Percentiles rank a stretch among this genome's conserved stretches.
phyloP scores from a whole-genome alignment of 208 protist genomes.

The Trypanosoma scelopori region DNA sequence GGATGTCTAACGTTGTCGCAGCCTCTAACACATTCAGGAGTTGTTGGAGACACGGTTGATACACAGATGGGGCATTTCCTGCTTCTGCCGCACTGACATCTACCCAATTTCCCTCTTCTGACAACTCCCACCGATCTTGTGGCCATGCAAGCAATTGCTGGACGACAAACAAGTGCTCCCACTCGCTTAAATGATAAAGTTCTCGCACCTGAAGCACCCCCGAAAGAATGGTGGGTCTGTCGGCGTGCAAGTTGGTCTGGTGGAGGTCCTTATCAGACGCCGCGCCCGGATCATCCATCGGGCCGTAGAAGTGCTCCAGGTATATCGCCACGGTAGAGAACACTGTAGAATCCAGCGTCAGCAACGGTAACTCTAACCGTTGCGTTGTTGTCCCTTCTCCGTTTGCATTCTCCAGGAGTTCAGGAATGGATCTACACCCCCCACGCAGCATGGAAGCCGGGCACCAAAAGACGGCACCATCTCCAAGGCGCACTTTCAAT shows the following conservation, averaged over 20 bases:
- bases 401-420: conserved; percentile 36
- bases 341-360: conserved; percentile 28
- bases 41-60: conserved; percentile 32
- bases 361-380: conserved; percentile 33
- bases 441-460: conserved; percentile 41
- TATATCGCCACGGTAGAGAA: conserved; percentile 69
- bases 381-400: neutral
- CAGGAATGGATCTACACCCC: conserved; percentile 37
- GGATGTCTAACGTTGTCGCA: conserved; percentile 46
- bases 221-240: conserved; percentile 25
- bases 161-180: conserved; percentile 60
- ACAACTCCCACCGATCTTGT: conserved; percentile 19
- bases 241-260: neutral
- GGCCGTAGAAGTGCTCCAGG: conserved; percentile 68
- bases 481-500: conserved; percentile 15
- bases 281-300: neutral
- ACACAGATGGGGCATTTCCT: conserved; percentile 17
- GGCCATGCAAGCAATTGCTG: conserved; percentile 39
- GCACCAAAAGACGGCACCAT: conserved; percentile 27
- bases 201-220: conserved; percentile 38
- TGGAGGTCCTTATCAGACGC: neutral
- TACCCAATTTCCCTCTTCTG: conserved; percentile 47
- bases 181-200: conserved; percentile 58
- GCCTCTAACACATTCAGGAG: conserved; percentile 54
- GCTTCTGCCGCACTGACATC: conserved; percentile 25